Evolutionary conservation across 2,329 filamentous ascomycete genomes (phyloP).

Genomic region (Diplocarpon mali): DNA sequence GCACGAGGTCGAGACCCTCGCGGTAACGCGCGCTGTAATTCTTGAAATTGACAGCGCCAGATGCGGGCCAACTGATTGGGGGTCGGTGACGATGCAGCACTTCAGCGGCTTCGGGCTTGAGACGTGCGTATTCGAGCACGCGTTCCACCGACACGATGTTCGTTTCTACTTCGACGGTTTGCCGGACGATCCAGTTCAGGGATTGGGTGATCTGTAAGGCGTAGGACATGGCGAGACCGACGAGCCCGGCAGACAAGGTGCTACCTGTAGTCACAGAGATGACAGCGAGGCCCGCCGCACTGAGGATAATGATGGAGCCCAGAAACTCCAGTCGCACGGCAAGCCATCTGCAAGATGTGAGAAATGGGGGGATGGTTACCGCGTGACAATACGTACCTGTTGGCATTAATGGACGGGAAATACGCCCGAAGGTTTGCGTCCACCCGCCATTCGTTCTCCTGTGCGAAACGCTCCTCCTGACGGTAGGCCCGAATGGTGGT

Average conservation of each 20-base stretch:
- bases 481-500: slow-evolving; percentile 92
- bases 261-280: slow-evolving; percentile 63
- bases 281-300: slow-evolving; percentile 72
- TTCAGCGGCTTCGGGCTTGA: slow-evolving; percentile 90
- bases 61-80: slow-evolving; percentile 80
- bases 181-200: slow-evolving; percentile 96
- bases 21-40: slow-evolving; percentile 94
- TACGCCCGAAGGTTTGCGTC: slow-evolving; percentile 91
- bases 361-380: not conserved
- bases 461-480: slow-evolving; percentile 75
- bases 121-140: slow-evolving; percentile 84
- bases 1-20: slow-evolving; percentile 75
- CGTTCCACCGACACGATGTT: slow-evolving; percentile 98
- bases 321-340: slow-evolving; percentile 93
- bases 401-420: slow-evolving; percentile 86
- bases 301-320: slow-evolving; percentile 84
- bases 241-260: slow-evolving; percentile 57
- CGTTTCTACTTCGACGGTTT: slow-evolving; percentile 99
- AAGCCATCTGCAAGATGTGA: slow-evolving; percentile 63
- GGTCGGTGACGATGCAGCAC: slow-evolving; percentile 82
- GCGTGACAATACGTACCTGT: slow-evolving; percentile 19
- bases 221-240: slow-evolving; percentile 94
- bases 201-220: slow-evolving; percentile 94
- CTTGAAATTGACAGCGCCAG: slow-evolving; percentile 80
- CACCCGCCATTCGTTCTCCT: slow-evolving; percentile 95